phyloP scores from a whole-genome alignment of 2,329 filamentous ascomycete genomes.

The Ceratocystis cacaofunesta region DNA sequence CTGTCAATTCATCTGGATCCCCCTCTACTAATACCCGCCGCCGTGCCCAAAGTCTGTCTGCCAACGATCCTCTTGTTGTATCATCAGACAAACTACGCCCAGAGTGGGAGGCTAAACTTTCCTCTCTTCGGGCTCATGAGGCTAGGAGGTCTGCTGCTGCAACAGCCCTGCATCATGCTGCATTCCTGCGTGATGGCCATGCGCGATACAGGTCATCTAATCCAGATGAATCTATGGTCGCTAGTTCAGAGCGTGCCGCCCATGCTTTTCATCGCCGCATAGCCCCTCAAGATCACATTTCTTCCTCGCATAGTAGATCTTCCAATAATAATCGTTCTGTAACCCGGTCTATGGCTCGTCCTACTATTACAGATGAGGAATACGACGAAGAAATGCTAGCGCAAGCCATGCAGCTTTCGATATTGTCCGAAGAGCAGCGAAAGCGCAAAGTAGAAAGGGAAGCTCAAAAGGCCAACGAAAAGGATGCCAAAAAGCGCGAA shows the following conservation, averaged over 20 bases:
- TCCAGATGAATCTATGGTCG: neutral
- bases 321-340: neutral
- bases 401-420: constrained; percentile 79
- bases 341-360: neutral
- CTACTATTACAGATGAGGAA: constrained; percentile 45
- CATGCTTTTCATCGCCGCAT: neutral
- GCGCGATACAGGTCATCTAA: neutral
- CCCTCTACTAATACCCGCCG: constrained; percentile 29
- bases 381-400: constrained; percentile 98
- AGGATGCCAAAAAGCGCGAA: constrained; percentile 75
- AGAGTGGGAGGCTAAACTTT: constrained; percentile 85
- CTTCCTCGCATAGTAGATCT: neutral
- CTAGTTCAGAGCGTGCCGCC: neutral
- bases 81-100: constrained; percentile 86
- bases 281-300: neutral
- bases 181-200: constrained; percentile 61
- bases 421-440: constrained; percentile 90
- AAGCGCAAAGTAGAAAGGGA: constrained; percentile 74
- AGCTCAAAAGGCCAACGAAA: constrained; percentile 53
- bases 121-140: constrained; percentile 69
- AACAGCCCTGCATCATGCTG: constrained; percentile 85
- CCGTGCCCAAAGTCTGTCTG: constrained; percentile 52
- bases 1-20: constrained; percentile 47
- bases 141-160: constrained; percentile 79
- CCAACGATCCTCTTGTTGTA: constrained; percentile 70